Conservation (phyloP, 129 eudicot species). For the Artemisia tridentata region DNA sequence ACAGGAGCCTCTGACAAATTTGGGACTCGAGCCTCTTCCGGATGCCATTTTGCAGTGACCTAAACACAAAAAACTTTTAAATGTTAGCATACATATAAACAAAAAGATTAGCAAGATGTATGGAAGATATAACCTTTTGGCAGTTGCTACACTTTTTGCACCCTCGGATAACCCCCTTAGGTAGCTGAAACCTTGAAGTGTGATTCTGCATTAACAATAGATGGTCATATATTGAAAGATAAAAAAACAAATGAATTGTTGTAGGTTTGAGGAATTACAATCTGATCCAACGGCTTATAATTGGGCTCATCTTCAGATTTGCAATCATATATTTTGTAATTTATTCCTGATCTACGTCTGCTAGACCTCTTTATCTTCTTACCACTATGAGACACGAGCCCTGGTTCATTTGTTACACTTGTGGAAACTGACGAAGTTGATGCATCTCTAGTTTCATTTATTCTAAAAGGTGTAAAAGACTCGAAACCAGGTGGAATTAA, state of each 20-base stretch:
- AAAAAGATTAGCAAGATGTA: background rate
- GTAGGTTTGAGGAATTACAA: conserved; percentile 14
- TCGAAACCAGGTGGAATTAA: conserved; percentile 97
- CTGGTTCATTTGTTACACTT: conserved; percentile 38
- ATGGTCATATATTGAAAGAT: conserved; percentile 7
- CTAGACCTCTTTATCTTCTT: conserved; percentile 46
- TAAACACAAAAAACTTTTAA: conserved; percentile 31
- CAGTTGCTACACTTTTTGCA: conserved; percentile 66
- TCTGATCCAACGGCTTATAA: conserved; percentile 50
- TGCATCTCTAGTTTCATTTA: conserved; percentile 22
- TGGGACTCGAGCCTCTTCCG: conserved; percentile 70
- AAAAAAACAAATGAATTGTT: conserved; percentile 1
- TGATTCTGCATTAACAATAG: conserved; percentile 41
- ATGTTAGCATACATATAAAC: conserved; percentile 9
- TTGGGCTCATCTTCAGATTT: conserved; percentile 63
- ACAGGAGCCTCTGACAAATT: conserved; percentile 85
- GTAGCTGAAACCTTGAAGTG: conserved; percentile 41
- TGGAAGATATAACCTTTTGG: conserved; percentile 60
- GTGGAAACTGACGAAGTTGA: conserved; percentile 46
- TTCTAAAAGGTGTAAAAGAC: conserved; percentile 60
- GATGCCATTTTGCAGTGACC: conserved; percentile 91
- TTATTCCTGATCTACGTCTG: conserved; percentile 57
- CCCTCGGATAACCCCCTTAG: conserved; percentile 81
- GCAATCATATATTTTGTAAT: conserved; percentile 47
- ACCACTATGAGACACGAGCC: conserved; percentile 29